Percentiles rank a stretch among this genome's conserved stretches.
These are phyloP conservation scores for Nitzschia sp. DNA, from an alignment of 108 stramenopile genomes.

Conservation along the genomic window DNA sequence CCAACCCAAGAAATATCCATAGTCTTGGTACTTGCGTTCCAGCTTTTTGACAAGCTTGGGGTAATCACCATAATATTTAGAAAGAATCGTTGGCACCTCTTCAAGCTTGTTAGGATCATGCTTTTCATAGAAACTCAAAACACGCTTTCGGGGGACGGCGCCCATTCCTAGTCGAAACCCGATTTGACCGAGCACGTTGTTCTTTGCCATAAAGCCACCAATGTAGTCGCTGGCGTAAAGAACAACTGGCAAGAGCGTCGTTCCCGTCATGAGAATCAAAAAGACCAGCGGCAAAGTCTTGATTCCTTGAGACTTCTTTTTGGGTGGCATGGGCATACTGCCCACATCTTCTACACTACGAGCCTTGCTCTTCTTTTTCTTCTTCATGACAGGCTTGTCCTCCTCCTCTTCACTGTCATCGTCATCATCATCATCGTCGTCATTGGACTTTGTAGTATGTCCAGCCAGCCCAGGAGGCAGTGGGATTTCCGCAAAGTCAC, in stretches of 20 bases:
- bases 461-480: constrained; percentile 45
- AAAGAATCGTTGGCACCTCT: constrained; percentile 72
- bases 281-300: constrained; percentile 80
- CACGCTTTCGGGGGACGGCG: constrained; percentile 76
- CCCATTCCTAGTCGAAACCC: constrained; percentile 84
- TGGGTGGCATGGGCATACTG: constrained; percentile 15
- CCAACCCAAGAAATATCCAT: constrained; percentile 91
- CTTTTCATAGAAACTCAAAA: constrained; percentile 90
- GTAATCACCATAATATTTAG: constrained; percentile 91
- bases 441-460: constrained; percentile 20
- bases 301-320: constrained; percentile 54
- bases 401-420: constrained; percentile 43
- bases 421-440: constrained; percentile 47
- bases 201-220: constrained; percentile 52
- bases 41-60: constrained; percentile 80
- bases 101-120: constrained; percentile 83
- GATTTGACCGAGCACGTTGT: constrained; percentile 64
- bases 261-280: constrained; percentile 82
- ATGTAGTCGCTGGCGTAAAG: constrained; percentile 74
- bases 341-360: constrained; percentile 27
- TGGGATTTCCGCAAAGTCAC: constrained; percentile 42
- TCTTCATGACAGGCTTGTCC: constrained; percentile 17
- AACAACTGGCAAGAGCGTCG: constrained; percentile 78
- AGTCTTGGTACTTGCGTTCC: constrained; percentile 91
- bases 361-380: constrained; percentile 39